Conservation (phyloP, 495 filamentous ascomycete genomes). For the Staphylotrichum longicolle region DNA sequence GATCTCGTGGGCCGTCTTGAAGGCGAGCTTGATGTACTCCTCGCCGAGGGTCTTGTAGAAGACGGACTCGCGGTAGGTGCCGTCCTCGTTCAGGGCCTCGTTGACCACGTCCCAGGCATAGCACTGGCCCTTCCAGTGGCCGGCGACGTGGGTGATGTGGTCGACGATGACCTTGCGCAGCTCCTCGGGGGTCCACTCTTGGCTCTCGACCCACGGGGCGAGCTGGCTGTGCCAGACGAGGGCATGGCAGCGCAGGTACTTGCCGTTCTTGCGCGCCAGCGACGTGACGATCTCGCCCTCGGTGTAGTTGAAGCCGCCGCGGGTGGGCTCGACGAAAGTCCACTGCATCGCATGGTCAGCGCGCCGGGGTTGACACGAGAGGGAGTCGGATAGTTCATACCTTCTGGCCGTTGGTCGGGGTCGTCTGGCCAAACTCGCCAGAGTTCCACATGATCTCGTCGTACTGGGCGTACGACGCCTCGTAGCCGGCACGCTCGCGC, state of each 20-base stretch:
- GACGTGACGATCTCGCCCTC: constrained; percentile 51
- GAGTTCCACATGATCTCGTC: constrained; percentile 44
- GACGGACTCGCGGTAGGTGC: constrained; percentile 54
- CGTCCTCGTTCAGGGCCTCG: constrained; percentile 68
- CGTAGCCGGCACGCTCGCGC: constrained; percentile 37
- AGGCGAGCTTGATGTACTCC: constrained; percentile 58
- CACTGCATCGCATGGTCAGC: constrained; percentile 32
- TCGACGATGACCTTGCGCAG: constrained; percentile 51
- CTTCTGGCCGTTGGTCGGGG: constrained; percentile 54
- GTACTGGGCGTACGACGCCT: constrained; percentile 31
- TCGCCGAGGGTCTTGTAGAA: constrained; percentile 58
- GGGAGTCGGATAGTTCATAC: constrained; percentile 8
- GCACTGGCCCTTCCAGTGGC: constrained; percentile 57
- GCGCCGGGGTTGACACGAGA: not conserved
- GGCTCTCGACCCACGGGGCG: constrained; percentile 53
- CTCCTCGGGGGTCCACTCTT: constrained; percentile 52
- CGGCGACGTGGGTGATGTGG: constrained; percentile 54
- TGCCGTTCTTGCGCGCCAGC: constrained; percentile 43
- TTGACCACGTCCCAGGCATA: constrained; percentile 65
- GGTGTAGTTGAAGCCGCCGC: constrained; percentile 52
- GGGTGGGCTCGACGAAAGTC: constrained; percentile 50
- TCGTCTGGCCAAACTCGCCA: constrained; percentile 52
- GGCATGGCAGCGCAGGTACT: constrained; percentile 57
- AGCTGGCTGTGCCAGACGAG: constrained; percentile 63
- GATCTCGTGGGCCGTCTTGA: constrained; percentile 49